Conservation (phyloP, 768 basidiomycete genomes). For the Trichaptum fuscoviolaceum region DNA sequence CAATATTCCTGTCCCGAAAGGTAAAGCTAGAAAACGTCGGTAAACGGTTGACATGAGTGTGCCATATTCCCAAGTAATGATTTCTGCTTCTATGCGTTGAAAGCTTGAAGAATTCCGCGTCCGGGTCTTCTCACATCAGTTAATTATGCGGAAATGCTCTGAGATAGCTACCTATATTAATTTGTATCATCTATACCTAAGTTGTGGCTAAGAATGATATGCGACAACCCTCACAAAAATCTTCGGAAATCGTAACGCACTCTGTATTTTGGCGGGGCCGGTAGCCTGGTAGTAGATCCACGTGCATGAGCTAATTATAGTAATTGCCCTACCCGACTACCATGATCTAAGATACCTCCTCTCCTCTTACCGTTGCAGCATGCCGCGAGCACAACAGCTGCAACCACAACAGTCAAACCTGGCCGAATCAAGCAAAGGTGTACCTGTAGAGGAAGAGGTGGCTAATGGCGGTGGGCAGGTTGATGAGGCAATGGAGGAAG, state of each 20-base stretch:
- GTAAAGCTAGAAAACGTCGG: neutral
- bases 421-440: conserved; percentile 42
- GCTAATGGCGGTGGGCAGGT: conserved; percentile 54
- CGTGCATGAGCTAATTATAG: neutral
- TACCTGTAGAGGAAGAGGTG: conserved; percentile 58
- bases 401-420: conserved; percentile 23
- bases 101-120: no score
- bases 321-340: neutral
- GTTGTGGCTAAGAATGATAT: no score
- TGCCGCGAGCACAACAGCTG: conserved; percentile 5
- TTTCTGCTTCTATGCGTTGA: no score
- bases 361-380: neutral
- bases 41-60: neutral
- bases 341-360: neutral
- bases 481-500: conserved; percentile 77
- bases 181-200: no score
- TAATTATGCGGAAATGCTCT: no score
- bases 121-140: no score
- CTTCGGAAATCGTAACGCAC: neutral
- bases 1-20: neutral
- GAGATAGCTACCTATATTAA: no score
- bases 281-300: neutral
- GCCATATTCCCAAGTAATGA: neutral
- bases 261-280: neutral
- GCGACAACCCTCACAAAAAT: no score